phyloP scores from a whole-genome alignment of 345 rosid genomes.

The Excoecaria cochinchinensis region DNA sequence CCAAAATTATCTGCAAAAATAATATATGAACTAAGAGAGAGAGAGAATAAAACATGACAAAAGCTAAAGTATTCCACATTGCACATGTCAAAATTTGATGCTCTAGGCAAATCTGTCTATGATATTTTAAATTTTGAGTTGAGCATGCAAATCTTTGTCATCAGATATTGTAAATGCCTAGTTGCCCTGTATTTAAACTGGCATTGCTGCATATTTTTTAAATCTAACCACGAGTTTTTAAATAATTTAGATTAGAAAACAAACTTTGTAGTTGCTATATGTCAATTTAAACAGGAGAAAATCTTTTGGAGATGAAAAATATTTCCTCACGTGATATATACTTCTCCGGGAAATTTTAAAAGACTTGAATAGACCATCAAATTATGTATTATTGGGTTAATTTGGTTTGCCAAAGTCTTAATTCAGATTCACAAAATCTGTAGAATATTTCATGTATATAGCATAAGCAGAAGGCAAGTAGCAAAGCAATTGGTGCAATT shows the following conservation, averaged over 20 bases:
- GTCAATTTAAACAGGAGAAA: not conserved
- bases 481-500: not conserved
- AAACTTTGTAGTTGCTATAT: not conserved
- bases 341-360: not conserved
- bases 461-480: not conserved
- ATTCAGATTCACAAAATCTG: not conserved
- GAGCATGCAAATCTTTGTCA: not conserved
- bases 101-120: not conserved
- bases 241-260: not conserved
- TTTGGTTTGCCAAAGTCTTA: no score
- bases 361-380: not conserved
- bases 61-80: not conserved
- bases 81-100: not conserved
- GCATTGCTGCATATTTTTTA: not conserved
- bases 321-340: not conserved
- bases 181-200: not conserved
- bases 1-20: conserved; percentile 60
- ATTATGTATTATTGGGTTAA: not conserved
- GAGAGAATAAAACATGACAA: not conserved
- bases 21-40: not conserved
- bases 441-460: not conserved
- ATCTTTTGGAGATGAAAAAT: not conserved
- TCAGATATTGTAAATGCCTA: not conserved
- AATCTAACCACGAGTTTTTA: not conserved
- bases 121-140: not conserved